Conservation (phyloP, 495 filamentous ascomycete species). For the Tricharina praecox region DNA sequence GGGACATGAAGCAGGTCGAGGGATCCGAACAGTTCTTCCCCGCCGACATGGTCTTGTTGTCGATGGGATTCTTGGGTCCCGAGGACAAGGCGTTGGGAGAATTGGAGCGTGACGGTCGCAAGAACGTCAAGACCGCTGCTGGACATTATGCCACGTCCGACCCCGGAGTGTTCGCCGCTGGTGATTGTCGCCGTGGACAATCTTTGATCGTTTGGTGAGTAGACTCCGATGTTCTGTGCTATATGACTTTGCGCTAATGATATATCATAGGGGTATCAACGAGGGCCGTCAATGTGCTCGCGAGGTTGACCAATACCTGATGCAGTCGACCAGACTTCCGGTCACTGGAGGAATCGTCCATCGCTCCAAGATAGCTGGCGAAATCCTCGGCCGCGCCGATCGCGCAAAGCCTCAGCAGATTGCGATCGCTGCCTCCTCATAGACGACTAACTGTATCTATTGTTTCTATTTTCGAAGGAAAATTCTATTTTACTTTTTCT, state of each 20-base stretch:
- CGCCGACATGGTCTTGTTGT: slow-evolving; percentile 86
- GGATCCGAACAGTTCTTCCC: slow-evolving; percentile 94
- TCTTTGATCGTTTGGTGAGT: slow-evolving; percentile 94
- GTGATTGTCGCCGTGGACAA: slow-evolving; percentile 92
- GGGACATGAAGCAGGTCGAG: slow-evolving; percentile 98
- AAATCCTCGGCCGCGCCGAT: slow-evolving; percentile 25
- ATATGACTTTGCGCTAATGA: slow-evolving; percentile 12
- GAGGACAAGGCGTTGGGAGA: slow-evolving; percentile 79
- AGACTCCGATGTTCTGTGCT: background rate
- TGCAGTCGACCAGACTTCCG: slow-evolving; percentile 62
- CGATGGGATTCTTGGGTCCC: slow-evolving; percentile 96
- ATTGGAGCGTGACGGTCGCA: slow-evolving; percentile 81
- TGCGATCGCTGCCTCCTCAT: slow-evolving; percentile 20
- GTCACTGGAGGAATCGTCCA: slow-evolving; percentile 89
- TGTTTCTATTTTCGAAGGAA: too few species aligned
- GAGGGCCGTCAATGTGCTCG: slow-evolving; percentile 88
- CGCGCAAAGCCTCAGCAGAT: slow-evolving; percentile 21
- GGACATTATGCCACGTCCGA: slow-evolving; percentile 82
- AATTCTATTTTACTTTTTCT: too few species aligned
- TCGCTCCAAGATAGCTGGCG: slow-evolving; percentile 14
- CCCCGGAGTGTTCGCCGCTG: slow-evolving; percentile 81
- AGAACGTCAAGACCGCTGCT: slow-evolving; percentile 93
- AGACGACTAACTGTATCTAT: too few species aligned
- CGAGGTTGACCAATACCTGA: slow-evolving; percentile 83
- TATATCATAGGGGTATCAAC: slow-evolving; percentile 72